phyloP scores from a whole-genome alignment of 805 yeast genomes.

The Candida golubevii region DNA sequence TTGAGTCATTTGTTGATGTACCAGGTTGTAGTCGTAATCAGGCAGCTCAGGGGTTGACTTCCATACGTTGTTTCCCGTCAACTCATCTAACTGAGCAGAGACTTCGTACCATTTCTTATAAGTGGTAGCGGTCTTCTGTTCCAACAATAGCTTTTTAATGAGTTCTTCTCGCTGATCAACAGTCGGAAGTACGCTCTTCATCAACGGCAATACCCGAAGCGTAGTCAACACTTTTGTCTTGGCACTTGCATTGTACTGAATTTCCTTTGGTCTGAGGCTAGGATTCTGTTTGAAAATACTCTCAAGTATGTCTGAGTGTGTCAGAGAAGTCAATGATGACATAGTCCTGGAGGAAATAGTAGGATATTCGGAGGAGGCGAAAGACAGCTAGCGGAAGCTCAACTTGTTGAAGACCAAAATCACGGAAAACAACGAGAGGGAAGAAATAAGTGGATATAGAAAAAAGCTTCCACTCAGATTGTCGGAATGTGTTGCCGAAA shows the following conservation, averaged over 20 bases:
- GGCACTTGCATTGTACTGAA: slow-evolving; percentile 7
- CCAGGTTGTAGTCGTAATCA: slow-evolving; percentile 69
- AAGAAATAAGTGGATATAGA: too few species aligned
- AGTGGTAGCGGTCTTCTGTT: slow-evolving; percentile 34
- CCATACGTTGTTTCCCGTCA: slow-evolving; percentile 69
- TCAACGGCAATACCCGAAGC: slow-evolving; percentile 11
- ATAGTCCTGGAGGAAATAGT: background rate
- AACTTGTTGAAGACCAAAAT: too few species aligned
- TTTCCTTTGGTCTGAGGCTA: slow-evolving; percentile 7
- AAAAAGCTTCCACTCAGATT: too few species aligned
- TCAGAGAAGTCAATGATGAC: slow-evolving; percentile 6
- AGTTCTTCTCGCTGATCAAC: slow-evolving; percentile 13
- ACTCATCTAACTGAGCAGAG: slow-evolving; percentile 58
- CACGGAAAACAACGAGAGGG: too few species aligned
- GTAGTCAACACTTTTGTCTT: slow-evolving; percentile 9
- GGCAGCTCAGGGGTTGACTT: slow-evolving; percentile 55
- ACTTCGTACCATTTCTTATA: slow-evolving; percentile 66
- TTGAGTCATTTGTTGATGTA: slow-evolving; percentile 49
- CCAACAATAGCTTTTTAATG: slow-evolving; percentile 22
- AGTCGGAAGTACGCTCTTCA: slow-evolving; percentile 11
- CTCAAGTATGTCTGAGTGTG: slow-evolving; percentile 15
- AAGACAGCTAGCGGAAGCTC: too few species aligned
- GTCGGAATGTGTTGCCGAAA: too few species aligned
- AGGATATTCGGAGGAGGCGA: too few species aligned
- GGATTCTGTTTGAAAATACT: slow-evolving; percentile 14